Evolutionary conservation across 176 grass and related monocot species (phyloP), one percentile per base, ranked within the genome.

Genomic region (Typha latifolia): DNA sequence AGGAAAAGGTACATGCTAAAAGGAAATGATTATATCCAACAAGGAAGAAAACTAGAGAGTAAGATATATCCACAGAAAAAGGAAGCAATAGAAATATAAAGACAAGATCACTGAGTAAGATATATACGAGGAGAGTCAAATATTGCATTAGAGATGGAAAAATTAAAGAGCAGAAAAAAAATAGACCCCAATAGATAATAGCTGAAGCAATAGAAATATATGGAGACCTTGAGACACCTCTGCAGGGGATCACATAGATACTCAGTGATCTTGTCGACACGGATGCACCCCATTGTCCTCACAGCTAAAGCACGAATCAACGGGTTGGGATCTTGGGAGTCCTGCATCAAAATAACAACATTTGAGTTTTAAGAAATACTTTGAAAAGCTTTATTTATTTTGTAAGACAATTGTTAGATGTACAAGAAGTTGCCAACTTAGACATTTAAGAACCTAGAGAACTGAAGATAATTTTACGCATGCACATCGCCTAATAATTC

Each of bases 231-330:
- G 37, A 99, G 94, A 52, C 94, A 99, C 90, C 94, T 90, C 76
- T 93, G 94, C 80, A 99, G 89, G 63, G 94, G 94, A 81, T 99
- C 94, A 48, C 94, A 99, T 3, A 99, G 81, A 80, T 99, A 99
- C 73, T 99, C 94, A 52, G 94, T 99, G 61, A 99, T 99, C 85
- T 99, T 99, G 62, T 99, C 94, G 61, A 99, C 89, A 65, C 94
- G 89, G 66, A 99, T 99, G 74, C 94, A 99, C 32, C 94, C 94
- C 94, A 99, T 99, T 78, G 94, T 99, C 79, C 94, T 90, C 73
- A 99, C 94, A 68, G 94, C 94, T 71, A 99, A 85, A 73, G 94
- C 94, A 74, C 94, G 86, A 83, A 99, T 99, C 68, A 99, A 72
- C 15, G 94, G 94, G 78, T 99, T 99, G 68, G 94, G 81, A 76